Base-by-base conservation (phyloP, 371 early-diverging fungal species). In the Apophysomyces ossiformis region DNA sequence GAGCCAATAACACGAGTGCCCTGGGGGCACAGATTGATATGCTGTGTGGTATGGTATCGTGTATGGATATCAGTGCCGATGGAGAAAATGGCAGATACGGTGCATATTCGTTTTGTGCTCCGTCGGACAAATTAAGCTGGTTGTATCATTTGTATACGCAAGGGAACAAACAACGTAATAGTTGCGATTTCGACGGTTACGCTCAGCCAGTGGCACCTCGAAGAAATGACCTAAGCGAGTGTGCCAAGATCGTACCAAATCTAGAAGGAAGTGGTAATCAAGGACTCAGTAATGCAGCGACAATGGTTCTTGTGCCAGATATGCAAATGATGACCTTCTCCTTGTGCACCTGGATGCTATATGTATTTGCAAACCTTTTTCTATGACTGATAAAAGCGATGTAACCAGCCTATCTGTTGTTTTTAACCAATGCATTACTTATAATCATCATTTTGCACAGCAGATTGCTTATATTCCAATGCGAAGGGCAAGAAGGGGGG, bases 41-140 rank as follows among this genome's bases (percentile, higher is more conserved):
- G 7, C 60, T 86, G 68, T 89, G 87, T 50, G 86, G 87, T 6
- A 64, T 79, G 66, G 78, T 78, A 0, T 73, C 82, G 0, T 87
- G 89, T 46, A 67, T 67, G 12, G 89, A 89, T 46, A 85, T 88
- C 47, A 71, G 78, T 21, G 74, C 77, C 6, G 73, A 87, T 71
- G 81, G 79, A 7, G 81, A 77, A 67, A 75, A 78, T 2, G 88
- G 88, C 5, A 64, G 57, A 2, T 89, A 89, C 60, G 88, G 87
- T 18, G 75, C 74, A 7, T 86, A 78, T 66, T 85, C 87, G 0
- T 82, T 76, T 66, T 89, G 90, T 62, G 57, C 72, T 0, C 75
- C 82, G 0, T 65, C 74, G 11, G 81, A 86, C 37, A 85, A 87
- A 63, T 72, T 89, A 32, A 79, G 79, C 58, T 82, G 75, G 73